phyloP scores from a whole-genome alignment of 1,284 basidiomycete genomes.

The Somion occarium region DNA sequence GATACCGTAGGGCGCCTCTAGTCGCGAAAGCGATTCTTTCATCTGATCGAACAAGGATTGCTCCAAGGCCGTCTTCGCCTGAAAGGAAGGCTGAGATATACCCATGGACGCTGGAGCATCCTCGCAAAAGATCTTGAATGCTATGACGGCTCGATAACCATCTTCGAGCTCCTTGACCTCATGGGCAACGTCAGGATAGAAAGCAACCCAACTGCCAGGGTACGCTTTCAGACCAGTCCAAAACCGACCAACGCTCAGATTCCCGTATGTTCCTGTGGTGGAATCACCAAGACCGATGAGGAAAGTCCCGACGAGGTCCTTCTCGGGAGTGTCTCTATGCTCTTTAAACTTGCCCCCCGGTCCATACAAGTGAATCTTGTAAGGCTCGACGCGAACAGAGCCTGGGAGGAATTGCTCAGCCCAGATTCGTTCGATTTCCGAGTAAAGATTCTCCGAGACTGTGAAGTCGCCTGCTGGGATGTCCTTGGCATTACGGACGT shows the following conservation, averaged over 20 bases:
- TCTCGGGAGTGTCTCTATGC: constrained; percentile 28
- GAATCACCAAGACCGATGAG: constrained; percentile 24
- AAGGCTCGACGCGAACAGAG: constrained; percentile 24
- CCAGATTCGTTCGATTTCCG: constrained; percentile 18
- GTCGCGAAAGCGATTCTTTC: constrained; percentile 9
- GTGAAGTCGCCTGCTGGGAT: constrained; percentile 22
- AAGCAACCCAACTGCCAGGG: constrained; percentile 27
- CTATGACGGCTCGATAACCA: constrained; percentile 26
- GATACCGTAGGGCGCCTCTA: constrained; percentile 25
- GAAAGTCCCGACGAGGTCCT: constrained; percentile 25
- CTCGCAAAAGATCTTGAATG: constrained; percentile 27
- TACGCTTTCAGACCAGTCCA: neutral
- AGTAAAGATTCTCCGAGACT: constrained; percentile 19
- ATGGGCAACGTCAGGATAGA: constrained; percentile 36
- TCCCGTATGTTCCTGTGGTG: constrained; percentile 14
- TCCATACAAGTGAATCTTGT: constrained; percentile 31
- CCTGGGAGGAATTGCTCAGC: constrained; percentile 17
- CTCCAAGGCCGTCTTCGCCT: neutral
- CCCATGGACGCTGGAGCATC: no score
- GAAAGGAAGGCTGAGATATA: no score
- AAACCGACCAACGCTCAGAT: constrained; percentile 7
- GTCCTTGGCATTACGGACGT: constrained; percentile 26
- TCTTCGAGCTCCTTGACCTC: constrained; percentile 14
- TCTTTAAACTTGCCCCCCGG: constrained; percentile 24
- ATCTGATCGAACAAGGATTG: neutral